These are phyloP conservation scores for Dactylonectria macrodidyma DNA, from an alignment of 2,329 filamentous ascomycete genomes.

Conservation along the genomic window DNA sequence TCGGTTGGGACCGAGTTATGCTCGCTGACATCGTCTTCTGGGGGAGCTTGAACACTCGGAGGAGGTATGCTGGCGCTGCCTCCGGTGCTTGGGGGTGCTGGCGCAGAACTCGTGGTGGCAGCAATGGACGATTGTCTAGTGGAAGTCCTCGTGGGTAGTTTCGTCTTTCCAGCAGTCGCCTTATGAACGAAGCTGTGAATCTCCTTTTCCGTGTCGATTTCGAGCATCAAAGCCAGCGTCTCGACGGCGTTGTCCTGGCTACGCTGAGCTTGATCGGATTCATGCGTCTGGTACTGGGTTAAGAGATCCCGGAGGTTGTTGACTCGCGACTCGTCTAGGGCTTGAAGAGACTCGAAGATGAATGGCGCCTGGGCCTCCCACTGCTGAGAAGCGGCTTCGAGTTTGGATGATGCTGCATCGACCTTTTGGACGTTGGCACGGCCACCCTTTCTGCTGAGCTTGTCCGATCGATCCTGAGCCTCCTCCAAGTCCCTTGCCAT, in stretches of 20 bases:
- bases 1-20: slow-evolving; percentile 54
- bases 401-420: slow-evolving; percentile 78
- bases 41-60: slow-evolving; percentile 23
- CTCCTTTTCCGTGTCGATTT: slow-evolving; percentile 89
- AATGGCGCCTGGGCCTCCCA: slow-evolving; percentile 97
- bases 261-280: slow-evolving; percentile 88
- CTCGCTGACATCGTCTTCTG: slow-evolving; percentile 59
- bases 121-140: slow-evolving; percentile 59
- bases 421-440: slow-evolving; percentile 85
- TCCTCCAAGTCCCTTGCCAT: slow-evolving; percentile 90
- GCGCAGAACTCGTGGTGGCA: slow-evolving; percentile 44
- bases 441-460: slow-evolving; percentile 83
- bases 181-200: slow-evolving; percentile 79
- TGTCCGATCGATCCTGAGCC: slow-evolving; percentile 88
- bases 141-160: slow-evolving; percentile 56
- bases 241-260: slow-evolving; percentile 82
- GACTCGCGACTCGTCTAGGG: slow-evolving; percentile 88
- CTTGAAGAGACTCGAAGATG: slow-evolving; percentile 93
- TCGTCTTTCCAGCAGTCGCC: slow-evolving; percentile 58
- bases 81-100: slow-evolving; percentile 47
- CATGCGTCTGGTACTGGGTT: slow-evolving; percentile 93
- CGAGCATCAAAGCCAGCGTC: slow-evolving; percentile 85
- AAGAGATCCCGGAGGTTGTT: slow-evolving; percentile 93
- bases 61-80: slow-evolving; percentile 41
- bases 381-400: slow-evolving; percentile 84